phyloP scores from a whole-genome alignment of 2,329 filamentous ascomycete genomes.

The Claviceps spartinae region DNA sequence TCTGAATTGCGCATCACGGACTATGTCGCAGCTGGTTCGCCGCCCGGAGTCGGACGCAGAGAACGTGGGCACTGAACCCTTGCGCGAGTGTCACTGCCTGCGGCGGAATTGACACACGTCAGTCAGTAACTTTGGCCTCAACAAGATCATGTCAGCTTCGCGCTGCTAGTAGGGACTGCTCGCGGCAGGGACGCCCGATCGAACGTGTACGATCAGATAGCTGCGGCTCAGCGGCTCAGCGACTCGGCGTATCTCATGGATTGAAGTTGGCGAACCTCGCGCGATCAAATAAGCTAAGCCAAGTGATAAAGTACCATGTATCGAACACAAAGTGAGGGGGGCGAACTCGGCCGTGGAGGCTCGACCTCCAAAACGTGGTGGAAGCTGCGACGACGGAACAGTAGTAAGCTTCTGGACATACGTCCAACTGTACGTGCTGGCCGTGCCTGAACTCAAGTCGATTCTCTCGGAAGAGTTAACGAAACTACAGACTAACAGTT shows the following conservation, averaged over 20 bases:
- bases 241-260: background rate
- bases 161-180: background rate
- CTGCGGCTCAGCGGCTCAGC: background rate
- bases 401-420: background rate
- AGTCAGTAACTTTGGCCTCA: background rate
- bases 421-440: background rate
- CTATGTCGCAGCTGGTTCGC: too few relatives aligned
- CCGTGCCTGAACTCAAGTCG: background rate
- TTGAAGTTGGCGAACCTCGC: background rate
- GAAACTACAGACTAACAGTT: background rate
- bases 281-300: background rate
- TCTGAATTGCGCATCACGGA: too few relatives aligned
- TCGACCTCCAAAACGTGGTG: constrained; percentile 12
- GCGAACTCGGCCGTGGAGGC: constrained; percentile 5
- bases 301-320: constrained; percentile 7
- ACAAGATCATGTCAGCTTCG: background rate
- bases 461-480: background rate
- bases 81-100: background rate
- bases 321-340: constrained; percentile 17
- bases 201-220: background rate
- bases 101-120: too few relatives aligned
- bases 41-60: too few relatives aligned
- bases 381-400: constrained; percentile 3
- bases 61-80: background rate
- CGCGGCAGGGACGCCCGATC: background rate